Conservation (phyloP, 257 asterid species). For the Rehmannia glutinosa region DNA sequence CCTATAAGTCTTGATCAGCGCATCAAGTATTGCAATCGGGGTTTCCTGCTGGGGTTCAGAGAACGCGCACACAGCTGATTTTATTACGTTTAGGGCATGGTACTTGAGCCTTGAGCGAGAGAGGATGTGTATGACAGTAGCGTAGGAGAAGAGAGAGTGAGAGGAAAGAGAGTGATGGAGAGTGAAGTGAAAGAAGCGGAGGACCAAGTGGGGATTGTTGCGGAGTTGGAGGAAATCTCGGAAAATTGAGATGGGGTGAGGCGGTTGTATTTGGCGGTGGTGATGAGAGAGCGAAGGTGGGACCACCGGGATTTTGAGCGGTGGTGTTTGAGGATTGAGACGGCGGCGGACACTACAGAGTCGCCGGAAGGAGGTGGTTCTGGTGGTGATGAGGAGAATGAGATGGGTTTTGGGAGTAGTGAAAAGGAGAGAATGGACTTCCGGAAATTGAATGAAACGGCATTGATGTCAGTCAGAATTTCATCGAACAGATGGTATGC, state of each 20-base stretch:
- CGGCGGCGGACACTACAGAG: constrained; percentile 51
- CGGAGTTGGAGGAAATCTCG: constrained; percentile 53
- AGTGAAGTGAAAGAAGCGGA: constrained; percentile 68
- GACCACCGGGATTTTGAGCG: constrained; percentile 94
- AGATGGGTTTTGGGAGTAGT: constrained; percentile 5
- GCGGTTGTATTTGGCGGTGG: constrained; percentile 28
- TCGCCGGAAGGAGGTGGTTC: constrained; percentile 26
- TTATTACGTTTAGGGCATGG: constrained; percentile 49
- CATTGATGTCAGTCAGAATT: constrained; percentile 19
- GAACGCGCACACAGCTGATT: constrained; percentile 55
- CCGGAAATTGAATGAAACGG: constrained; percentile 16
- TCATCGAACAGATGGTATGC: constrained; percentile 26
- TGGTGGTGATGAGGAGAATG: constrained; percentile 33
- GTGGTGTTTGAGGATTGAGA: constrained; percentile 79
- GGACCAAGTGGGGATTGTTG: constrained; percentile 64
- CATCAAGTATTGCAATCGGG: constrained; percentile 44
- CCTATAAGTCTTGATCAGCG: constrained; percentile 58
- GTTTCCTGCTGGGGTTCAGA: constrained; percentile 25
- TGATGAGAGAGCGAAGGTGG: constrained; percentile 61
- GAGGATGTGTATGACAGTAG: constrained; percentile 70
- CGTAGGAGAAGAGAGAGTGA: constrained; percentile 63
- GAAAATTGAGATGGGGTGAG: constrained; percentile 65
- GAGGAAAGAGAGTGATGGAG: constrained; percentile 54
- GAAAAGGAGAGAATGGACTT: constrained; percentile 7
- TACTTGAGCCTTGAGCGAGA: constrained; percentile 60